These are phyloP conservation scores for Bombardia bombarda DNA, from an alignment of 495 filamentous ascomycete species.

Conservation along the genomic window DNA sequence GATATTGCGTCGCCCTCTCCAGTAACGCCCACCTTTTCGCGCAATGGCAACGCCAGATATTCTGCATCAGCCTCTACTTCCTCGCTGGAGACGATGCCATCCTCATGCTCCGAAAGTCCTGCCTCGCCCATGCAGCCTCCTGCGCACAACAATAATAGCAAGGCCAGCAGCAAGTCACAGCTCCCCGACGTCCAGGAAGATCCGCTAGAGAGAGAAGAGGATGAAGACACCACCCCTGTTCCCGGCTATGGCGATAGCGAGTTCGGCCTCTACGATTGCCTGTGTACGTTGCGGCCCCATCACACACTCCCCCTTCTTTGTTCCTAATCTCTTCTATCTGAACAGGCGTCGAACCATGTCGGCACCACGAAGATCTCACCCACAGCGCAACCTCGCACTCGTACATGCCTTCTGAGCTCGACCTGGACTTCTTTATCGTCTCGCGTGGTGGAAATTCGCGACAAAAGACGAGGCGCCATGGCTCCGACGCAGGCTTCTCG, in stretches of 20 bases:
- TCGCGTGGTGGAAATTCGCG: slow-evolving; percentile 44
- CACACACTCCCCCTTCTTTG: neutral
- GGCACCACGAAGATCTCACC: slow-evolving; percentile 27
- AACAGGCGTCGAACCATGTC: slow-evolving; percentile 38
- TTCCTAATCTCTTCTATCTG: neutral
- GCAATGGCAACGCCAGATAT: slow-evolving; percentile 47
- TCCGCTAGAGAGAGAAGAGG: slow-evolving; percentile 44
- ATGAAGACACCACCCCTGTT: slow-evolving; percentile 46
- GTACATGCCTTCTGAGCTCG: slow-evolving; percentile 26
- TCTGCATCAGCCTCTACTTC: slow-evolving; percentile 43
- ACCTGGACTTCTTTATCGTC: slow-evolving; percentile 54
- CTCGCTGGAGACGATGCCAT: slow-evolving; percentile 36
- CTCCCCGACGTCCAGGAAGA: slow-evolving; percentile 50
- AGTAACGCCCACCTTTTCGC: slow-evolving; percentile 53
- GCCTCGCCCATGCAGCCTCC: slow-evolving; percentile 34
- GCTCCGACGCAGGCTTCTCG: slow-evolving; percentile 54
- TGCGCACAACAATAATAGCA: slow-evolving; percentile 32
- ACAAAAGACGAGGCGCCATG: slow-evolving; percentile 52
- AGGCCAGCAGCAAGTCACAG: slow-evolving; percentile 38
- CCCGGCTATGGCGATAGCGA: slow-evolving; percentile 17
- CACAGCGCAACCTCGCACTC: slow-evolving; percentile 30
- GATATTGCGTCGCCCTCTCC: slow-evolving; percentile 53
- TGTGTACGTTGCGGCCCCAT: slow-evolving; percentile 36
- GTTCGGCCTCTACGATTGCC: slow-evolving; percentile 40
- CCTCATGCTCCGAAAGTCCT: slow-evolving; percentile 33